phyloP scores from a whole-genome alignment of 768 basidiomycete genomes.

The Podaxis sp. region DNA sequence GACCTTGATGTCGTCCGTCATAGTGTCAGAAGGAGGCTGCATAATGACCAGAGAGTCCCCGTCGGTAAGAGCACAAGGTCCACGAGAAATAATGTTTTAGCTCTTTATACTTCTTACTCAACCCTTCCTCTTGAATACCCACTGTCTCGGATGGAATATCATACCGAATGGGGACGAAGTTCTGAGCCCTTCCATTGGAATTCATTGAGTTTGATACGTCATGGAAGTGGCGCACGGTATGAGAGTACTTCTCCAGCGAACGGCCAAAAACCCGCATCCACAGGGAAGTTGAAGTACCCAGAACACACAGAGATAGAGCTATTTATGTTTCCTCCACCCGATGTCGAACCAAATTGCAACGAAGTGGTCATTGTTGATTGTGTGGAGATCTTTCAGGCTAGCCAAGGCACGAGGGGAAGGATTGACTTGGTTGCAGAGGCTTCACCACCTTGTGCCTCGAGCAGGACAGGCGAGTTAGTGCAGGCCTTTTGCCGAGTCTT shows the following conservation, averaged over 20 bases:
- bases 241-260: constrained; percentile 23
- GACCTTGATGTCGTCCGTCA: constrained; percentile 19
- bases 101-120: not conserved
- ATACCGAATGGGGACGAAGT: constrained; percentile 5
- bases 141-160: constrained; percentile 1
- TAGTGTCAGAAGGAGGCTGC: not conserved
- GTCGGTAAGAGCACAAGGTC: not conserved
- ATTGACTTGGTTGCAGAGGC: not conserved
- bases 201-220: constrained; percentile 12
- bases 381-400: not conserved
- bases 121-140: not conserved
- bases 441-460: not conserved
- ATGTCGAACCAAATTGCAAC: not conserved
- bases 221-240: constrained; percentile 18
- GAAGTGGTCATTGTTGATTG: not conserved
- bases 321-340: constrained; percentile 17
- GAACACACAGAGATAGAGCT: constrained; percentile 8
- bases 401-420: not conserved
- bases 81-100: not conserved
- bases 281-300: not conserved
- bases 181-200: constrained; percentile 10
- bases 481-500: too few species aligned
- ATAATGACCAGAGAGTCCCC: not conserved
- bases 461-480: not conserved
- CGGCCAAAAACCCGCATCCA: constrained; percentile 37